These are phyloP conservation scores for Fraxinus floribunda DNA, from an alignment of 305 asterid species.

Conservation along the genomic window DNA sequence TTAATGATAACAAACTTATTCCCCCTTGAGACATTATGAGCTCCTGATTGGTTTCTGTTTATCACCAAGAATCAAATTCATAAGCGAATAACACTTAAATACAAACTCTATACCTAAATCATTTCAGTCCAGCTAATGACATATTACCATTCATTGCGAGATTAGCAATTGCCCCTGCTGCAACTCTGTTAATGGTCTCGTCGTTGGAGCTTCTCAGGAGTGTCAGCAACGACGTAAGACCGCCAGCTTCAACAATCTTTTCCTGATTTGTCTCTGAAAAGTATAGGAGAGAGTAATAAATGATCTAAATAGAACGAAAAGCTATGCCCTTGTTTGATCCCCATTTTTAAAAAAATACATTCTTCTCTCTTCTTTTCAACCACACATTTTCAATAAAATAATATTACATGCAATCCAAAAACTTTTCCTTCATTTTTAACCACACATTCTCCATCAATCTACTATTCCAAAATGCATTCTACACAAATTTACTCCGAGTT, in stretches of 20 bases:
- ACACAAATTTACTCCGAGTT: too few species aligned
- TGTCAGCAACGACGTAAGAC: conserved; percentile 66
- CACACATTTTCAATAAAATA: too few species aligned
- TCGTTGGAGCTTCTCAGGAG: conserved; percentile 64
- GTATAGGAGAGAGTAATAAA: conserved; percentile 14
- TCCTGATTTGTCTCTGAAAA: conserved; percentile 76
- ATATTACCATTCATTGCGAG: conserved; percentile 84
- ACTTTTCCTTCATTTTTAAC: too few species aligned
- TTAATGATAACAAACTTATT: conserved; percentile 55
- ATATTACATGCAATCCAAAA: too few species aligned
- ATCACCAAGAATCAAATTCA: conserved; percentile 22
- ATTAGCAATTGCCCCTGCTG: conserved; percentile 93
- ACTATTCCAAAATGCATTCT: too few species aligned
- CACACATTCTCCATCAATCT: too few species aligned
- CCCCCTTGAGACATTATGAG: conserved; percentile 83
- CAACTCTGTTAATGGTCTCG: conserved; percentile 76
- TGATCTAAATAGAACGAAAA: not conserved
- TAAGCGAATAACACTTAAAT: conserved; percentile 8
- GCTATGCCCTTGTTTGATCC: too few species aligned
- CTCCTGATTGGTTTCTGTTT: conserved; percentile 83
- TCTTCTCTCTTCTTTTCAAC: too few species aligned
- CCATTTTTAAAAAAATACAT: too few species aligned
- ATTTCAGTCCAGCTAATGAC: conserved; percentile 10
- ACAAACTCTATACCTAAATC: not conserved
- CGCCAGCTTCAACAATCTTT: conserved; percentile 85